A percentile compares a stretch with the other conserved stretches of the same genome.
These are phyloP conservation scores for Jatropha curcas DNA, from an alignment of 345 rosid species.

Conservation along the genomic window DNA sequence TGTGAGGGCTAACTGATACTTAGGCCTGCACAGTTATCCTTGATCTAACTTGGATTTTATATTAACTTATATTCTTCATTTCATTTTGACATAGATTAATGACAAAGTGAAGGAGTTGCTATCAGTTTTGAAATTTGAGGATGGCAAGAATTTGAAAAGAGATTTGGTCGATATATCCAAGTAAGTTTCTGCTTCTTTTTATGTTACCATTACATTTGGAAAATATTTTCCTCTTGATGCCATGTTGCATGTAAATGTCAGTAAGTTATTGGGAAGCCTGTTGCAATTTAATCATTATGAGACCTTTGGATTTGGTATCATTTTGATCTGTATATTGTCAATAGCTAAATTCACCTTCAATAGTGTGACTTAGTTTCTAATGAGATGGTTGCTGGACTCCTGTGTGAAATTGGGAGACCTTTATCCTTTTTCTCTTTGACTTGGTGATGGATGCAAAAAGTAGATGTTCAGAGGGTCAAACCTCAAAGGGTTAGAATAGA, in stretches of 20 bases:
- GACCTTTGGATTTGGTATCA: neutral
- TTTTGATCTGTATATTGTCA: neutral
- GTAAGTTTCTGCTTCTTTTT: slow-evolving; percentile 42
- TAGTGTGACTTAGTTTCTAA: neutral
- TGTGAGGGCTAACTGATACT: neutral
- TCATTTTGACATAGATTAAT: slow-evolving; percentile 52
- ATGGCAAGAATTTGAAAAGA: slow-evolving; percentile 50
- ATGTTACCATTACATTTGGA: neutral
- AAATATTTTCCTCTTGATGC: neutral
- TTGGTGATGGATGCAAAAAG: neutral
- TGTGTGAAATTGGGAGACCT: neutral
- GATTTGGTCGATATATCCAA: slow-evolving; percentile 50
- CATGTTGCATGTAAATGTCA: neutral
- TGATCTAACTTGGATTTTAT: neutral
- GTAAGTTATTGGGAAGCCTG: slow-evolving; percentile 1
- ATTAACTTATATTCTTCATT: slow-evolving; percentile 4
- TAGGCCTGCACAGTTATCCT: neutral
- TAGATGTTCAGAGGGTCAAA: neutral
- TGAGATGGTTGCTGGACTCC: neutral
- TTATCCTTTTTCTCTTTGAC: slow-evolving; percentile 5
- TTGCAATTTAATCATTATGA: neutral
- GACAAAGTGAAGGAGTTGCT: slow-evolving; percentile 65
- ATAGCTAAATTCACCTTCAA: neutral
- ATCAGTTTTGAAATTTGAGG: slow-evolving; percentile 51
- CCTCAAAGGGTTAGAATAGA: too few relatives aligned